phyloP scores from a whole-genome alignment of 805 yeast species.

The Metschnikowia arizonensis region DNA sequence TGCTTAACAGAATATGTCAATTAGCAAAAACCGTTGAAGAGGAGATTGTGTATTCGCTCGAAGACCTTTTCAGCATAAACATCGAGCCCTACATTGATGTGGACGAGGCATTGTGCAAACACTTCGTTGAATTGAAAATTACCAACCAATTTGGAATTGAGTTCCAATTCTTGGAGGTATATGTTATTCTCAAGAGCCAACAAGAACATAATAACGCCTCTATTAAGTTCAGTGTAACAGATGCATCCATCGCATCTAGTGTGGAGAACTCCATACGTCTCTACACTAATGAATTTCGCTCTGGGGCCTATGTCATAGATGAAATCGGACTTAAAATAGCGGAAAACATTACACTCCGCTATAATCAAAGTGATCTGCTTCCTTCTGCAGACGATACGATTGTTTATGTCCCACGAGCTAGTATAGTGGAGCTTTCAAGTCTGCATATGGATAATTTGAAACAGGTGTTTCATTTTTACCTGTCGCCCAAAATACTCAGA shows the following conservation, averaged over 20 bases:
- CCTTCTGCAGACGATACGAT: slow-evolving; percentile 10
- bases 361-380: not conserved
- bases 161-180: slow-evolving; percentile 21
- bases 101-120: slow-evolving; percentile 24
- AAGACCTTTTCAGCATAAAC: slow-evolving; percentile 32
- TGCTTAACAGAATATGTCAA: slow-evolving; percentile 5
- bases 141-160: slow-evolving; percentile 26
- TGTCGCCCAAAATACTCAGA: slow-evolving; percentile 22
- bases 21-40: slow-evolving; percentile 5
- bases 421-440: not conserved
- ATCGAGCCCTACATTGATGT: slow-evolving; percentile 37
- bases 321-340: slow-evolving; percentile 9
- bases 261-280: slow-evolving; percentile 10
- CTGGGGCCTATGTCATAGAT: slow-evolving; percentile 3
- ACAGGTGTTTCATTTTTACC: slow-evolving; percentile 14
- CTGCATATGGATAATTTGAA: not conserved
- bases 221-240: slow-evolving; percentile 10
- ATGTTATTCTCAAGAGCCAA: slow-evolving; percentile 19
- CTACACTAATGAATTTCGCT: slow-evolving; percentile 5
- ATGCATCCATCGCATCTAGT: slow-evolving; percentile 8
- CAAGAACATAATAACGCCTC: slow-evolving; percentile 11
- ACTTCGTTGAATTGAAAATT: slow-evolving; percentile 34
- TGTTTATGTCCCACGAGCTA: slow-evolving; percentile 4
- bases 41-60: slow-evolving; percentile 25
- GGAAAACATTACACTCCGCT: slow-evolving; percentile 7